These are phyloP conservation scores for Vickermania spadyakhi DNA, from an alignment of 208 protist species.

Conservation along the genomic window DNA sequence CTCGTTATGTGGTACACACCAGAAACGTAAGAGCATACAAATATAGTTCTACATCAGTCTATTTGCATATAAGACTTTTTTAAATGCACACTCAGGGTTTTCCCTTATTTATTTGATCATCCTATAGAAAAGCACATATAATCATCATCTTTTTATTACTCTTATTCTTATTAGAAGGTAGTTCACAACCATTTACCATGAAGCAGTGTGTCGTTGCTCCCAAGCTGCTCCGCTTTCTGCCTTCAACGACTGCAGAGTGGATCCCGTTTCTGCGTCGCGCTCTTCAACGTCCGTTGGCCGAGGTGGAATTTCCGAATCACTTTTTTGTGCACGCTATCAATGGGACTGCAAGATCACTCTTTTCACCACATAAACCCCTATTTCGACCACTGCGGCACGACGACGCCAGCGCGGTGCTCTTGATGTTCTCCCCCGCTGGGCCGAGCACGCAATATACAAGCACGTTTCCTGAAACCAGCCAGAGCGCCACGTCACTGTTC, in stretches of 20 bases:
- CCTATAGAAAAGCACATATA: no score
- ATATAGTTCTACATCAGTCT: no score
- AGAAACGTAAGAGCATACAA: no score
- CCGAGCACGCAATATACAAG: neutral
- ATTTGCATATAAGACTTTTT: no score
- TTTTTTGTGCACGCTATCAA: conserved; percentile 35
- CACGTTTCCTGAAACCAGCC: neutral
- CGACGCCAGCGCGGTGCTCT: conserved; percentile 37
- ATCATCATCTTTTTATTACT: no score
- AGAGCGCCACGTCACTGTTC: conserved; percentile 23
- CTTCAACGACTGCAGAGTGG: conserved; percentile 47
- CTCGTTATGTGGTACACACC: no score
- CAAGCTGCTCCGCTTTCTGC: conserved; percentile 21
- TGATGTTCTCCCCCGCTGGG: conserved; percentile 43
- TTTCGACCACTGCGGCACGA: neutral
- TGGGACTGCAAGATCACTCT: conserved; percentile 10
- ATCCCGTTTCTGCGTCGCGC: conserved; percentile 23
- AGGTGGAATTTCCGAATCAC: conserved; percentile 48
- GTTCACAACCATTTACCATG: no score
- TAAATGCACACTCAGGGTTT: no score
- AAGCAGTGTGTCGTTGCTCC: neutral
- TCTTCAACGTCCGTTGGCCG: conserved; percentile 23
- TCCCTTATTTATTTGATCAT: no score
- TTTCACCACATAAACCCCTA: conserved; percentile 24
- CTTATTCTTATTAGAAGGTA: no score